Evolutionary conservation across 2,329 filamentous ascomycete genomes (phyloP).

Genomic region (Cercospora zeae-maydis): DNA sequence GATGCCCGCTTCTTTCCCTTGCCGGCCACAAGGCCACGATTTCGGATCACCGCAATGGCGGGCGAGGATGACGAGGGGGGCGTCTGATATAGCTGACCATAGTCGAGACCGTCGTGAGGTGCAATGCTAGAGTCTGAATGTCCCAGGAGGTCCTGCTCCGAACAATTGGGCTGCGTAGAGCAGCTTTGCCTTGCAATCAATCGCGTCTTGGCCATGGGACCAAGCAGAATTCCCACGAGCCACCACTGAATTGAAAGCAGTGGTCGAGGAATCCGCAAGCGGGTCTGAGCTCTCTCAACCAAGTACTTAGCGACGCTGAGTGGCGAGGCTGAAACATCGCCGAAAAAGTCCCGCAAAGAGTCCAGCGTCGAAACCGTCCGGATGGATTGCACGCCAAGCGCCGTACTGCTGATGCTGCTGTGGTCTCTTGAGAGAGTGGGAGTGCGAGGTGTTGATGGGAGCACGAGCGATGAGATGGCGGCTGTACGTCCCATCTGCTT

Average conservation of each 20-base stretch:
- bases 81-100: conserved; percentile 27
- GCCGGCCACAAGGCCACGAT: conserved; percentile 18
- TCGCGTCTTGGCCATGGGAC: conserved; percentile 38
- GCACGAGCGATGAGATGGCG: conserved; percentile 12
- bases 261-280: conserved; percentile 30
- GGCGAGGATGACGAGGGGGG: conserved; percentile 18
- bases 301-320: conserved; percentile 33
- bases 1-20: conserved; percentile 29
- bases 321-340: conserved; percentile 31
- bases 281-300: conserved; percentile 29
- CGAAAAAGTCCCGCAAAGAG: conserved; percentile 28
- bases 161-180: background rate
- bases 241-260: conserved; percentile 37
- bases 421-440: background rate
- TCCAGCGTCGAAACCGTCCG: conserved; percentile 22
- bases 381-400: conserved; percentile 14
- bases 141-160: conserved; percentile 12
- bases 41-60: conserved; percentile 3
- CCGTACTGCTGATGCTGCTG: conserved; percentile 14
- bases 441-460: conserved; percentile 5
- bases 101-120: conserved; percentile 20
- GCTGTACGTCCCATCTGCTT: conserved; percentile 1
- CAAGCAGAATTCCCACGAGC: conserved; percentile 33
- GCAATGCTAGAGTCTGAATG: conserved; percentile 3
- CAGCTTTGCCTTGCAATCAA: conserved; percentile 17